Evolutionary conservation across 1,284 basidiomycete species (phyloP).

Genomic region (Ustilago hordei): DNA sequence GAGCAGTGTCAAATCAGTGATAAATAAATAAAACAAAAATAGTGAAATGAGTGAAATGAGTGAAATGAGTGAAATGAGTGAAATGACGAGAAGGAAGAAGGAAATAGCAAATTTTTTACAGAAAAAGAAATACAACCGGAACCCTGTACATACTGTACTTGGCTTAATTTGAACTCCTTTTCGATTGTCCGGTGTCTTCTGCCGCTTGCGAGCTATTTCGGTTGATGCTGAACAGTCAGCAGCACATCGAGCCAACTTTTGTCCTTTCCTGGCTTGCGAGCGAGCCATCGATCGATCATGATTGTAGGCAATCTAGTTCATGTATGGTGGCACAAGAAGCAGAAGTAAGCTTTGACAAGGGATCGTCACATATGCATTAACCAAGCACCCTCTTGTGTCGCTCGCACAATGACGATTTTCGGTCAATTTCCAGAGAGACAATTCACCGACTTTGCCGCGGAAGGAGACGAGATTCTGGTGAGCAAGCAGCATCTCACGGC

Average conservation of each 20-base stretch:
- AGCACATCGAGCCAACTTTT: neutral
- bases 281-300: neutral
- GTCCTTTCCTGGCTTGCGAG: neutral
- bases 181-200: too few relatives aligned
- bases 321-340: neutral
- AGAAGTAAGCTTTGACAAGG: neutral
- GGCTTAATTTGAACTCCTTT: too few relatives aligned
- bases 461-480: too few relatives aligned
- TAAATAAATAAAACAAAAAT: constrained; percentile 1
- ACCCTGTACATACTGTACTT: too few relatives aligned
- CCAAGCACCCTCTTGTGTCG: neutral
- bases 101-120: neutral
- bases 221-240: neutral
- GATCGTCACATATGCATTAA: neutral
- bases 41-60: neutral
- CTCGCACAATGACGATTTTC: constrained; percentile 1
- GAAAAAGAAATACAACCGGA: constrained; percentile 1
- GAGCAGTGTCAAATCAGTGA: neutral
- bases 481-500: too few relatives aligned
- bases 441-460: neutral
- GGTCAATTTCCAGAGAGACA: constrained; percentile 2
- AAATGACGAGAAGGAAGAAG: neutral
- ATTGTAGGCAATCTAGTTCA: too few relatives aligned
- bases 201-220: neutral
- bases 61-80: too few relatives aligned